A percentile compares a stretch with the other conserved stretches of the same genome.
phyloP scores from a whole-genome alignment of 2,329 filamentous ascomycete genomes.

The Acephala macrosclerotiorum region DNA sequence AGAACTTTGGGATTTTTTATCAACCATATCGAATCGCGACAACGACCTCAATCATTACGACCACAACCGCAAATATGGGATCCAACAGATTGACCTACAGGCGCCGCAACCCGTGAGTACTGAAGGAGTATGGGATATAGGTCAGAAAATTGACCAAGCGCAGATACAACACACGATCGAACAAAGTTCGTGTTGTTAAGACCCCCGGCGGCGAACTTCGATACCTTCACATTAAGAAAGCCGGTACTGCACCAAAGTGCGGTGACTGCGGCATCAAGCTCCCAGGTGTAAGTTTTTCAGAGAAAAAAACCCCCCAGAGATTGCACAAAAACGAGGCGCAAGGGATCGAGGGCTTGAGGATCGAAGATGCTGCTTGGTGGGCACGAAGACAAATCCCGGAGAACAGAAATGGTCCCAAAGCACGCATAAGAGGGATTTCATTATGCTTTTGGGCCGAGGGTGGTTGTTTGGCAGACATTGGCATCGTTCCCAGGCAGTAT shows the following conservation, averaged over 20 bases:
- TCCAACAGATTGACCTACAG: slow-evolving; percentile 59
- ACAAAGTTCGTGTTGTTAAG: slow-evolving; percentile 95
- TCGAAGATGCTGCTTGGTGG: not conserved
- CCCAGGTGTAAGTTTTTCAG: slow-evolving; percentile 81
- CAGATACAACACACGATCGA: slow-evolving; percentile 98
- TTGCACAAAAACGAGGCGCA: not conserved
- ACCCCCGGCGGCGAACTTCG: slow-evolving; percentile 96
- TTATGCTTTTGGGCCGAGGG: not conserved
- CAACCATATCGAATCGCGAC: slow-evolving; percentile 27
- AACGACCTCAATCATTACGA: slow-evolving; percentile 42
- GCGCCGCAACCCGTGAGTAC: slow-evolving; percentile 78
- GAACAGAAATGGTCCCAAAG: not conserved
- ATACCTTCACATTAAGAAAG: slow-evolving; percentile 99
- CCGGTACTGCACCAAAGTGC: slow-evolving; percentile 96
- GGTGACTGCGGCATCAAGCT: slow-evolving; percentile 99
- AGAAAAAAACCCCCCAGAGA: not conserved
- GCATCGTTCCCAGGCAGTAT: not conserved
- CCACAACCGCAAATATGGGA: slow-evolving; percentile 40
- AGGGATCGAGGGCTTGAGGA: not conserved
- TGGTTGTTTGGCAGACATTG: not conserved
- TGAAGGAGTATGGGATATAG: not conserved
- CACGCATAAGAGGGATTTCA: not conserved
- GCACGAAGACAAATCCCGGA: not conserved
- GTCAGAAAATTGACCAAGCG: slow-evolving; percentile 21
- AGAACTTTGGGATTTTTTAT: slow-evolving; percentile 7